phyloP scores from a whole-genome alignment of 2,329 filamentous ascomycete genomes.

The Talaromyces sp. region DNA sequence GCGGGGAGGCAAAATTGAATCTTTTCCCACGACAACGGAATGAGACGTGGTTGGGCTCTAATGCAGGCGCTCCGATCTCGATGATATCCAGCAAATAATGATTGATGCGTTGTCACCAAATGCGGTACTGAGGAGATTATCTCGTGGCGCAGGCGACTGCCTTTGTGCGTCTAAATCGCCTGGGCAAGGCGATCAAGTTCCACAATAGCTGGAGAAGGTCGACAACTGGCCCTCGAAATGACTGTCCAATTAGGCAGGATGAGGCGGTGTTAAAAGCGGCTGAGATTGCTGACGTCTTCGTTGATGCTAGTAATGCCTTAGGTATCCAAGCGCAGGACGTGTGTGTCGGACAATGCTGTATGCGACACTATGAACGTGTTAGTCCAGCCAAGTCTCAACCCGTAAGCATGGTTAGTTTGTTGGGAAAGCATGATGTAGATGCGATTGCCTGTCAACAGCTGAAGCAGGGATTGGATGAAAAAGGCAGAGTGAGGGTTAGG shows the following conservation, averaged over 20 bases:
- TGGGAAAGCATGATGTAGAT: neutral
- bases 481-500: constrained; percentile 20
- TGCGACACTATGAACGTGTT: constrained; percentile 24
- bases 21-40: constrained; percentile 24
- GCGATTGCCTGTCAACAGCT: constrained; percentile 5
- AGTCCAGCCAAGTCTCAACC: constrained; percentile 2
- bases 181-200: constrained; percentile 24
- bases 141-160: constrained; percentile 28
- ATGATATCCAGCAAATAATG: constrained; percentile 28
- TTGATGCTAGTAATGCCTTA: constrained; percentile 3
- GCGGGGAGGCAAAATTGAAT: neutral
- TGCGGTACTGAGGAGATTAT: constrained; percentile 24
- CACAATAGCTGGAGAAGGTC: constrained; percentile 8
- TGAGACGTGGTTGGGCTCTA: constrained; percentile 47
- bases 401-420: neutral
- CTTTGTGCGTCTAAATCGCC: constrained; percentile 20
- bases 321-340: constrained; percentile 10
- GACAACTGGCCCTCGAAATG: neutral
- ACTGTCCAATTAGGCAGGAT: constrained; percentile 20
- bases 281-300: constrained; percentile 15
- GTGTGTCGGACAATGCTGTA: constrained; percentile 11
- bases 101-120: constrained; percentile 43
- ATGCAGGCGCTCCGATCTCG: constrained; percentile 40
- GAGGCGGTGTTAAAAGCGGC: constrained; percentile 30
- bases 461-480: constrained; percentile 22